Evolutionary conservation across 202 grass and related monocot species (phyloP), one percentile per base, ranked within the genome.

Genomic region (Brachypodium distachyon): DNA sequence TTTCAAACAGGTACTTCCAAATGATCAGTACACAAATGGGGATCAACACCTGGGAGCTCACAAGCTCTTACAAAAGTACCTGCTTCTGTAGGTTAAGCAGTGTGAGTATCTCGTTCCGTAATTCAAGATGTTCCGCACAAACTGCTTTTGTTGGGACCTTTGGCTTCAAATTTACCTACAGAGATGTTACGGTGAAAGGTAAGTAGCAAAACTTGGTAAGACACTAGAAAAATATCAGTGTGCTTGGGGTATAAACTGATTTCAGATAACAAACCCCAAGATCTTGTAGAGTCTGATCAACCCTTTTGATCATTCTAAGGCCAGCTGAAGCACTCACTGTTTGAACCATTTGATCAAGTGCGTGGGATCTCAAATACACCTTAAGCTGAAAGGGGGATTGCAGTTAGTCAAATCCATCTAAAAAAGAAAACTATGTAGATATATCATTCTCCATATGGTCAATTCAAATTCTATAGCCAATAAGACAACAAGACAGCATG

Each of bases 311-410:
- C 61, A 88, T 91, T 81, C 95, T 82, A 78, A 93, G 80, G 41
- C 96, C 96, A 80, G 96, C 92, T 77, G 91, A 79, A 61, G 87
- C 87, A 82, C 87, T 94, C 79, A 80, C 87, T 28, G 87, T 89
- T 92, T 98, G 95, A 48, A 94, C 87, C 95, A 98, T 98, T 88
- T 95, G 95, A 25, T 98, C 96, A 69, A 98, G 85, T 23, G 89
- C 96, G 78, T 98, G 77, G 59, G 84, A 88, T 86, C 96, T 93
- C 85, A 98, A 86, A 70, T 92, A 98, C 40, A 98, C 96, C 64
- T 88, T 88, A 74, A 90, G 83, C 96, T 98, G 91, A 80, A 91
- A 87, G 10, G 62, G 49, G 37, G 51, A 61, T 28, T 28, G 67
- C 41, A 85, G 4, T 8, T 28, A 48, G 67, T 84, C 28, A 84